Base-by-base conservation (phyloP, 1,139 yeast species). In the Yamadazyma membranifaciens region DNA sequence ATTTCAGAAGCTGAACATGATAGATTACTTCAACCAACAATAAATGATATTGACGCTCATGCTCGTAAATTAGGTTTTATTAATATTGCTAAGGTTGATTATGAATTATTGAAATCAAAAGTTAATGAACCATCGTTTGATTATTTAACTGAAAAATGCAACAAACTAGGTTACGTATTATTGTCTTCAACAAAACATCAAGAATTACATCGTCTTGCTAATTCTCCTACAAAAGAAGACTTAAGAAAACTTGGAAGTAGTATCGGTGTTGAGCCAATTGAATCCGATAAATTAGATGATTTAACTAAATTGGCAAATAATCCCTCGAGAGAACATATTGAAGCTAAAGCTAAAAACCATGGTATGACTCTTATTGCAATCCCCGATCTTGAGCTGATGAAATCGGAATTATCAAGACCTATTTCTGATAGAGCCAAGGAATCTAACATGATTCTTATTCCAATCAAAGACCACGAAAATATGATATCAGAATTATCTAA, bases 41-140 rank as follows among this genome's bases (percentile, higher is more conserved):
- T 35, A 28, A 45, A 44, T 11, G 46, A 35, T 31, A 24, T 52
- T 14, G 46, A 45, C 22, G 26, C 14, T 2, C 42, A 41, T 33
- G 48, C 49, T 5, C 9, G 30, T 15, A 39, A 34, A 12, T 34
- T 44, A 31, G 55, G 46, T 11, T 26, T 35, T 42, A 45, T 31
- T 15, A 36, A 60, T n/a, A 38, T 65, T 3, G 38, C 55, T 4
- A 35, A 44, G 9, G 45, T 44, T 0, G 63, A 63, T 2, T 52
- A 48, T 31, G 47, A 51, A 14, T 34, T 39, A 6, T 44, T 60
- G 40, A 46, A 42, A 15, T 17, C 36, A 14, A 32, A 46, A 26
- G 26, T 54, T 11, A 46, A 48, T 6, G 44, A 50, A 3, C 63
- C 63, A n/a, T 39, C 52, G 4, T 33, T 52, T 14, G 57, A 53